Conservation (phyloP, 2,329 filamentous ascomycete genomes). For the Sclerotinia borealis region DNA sequence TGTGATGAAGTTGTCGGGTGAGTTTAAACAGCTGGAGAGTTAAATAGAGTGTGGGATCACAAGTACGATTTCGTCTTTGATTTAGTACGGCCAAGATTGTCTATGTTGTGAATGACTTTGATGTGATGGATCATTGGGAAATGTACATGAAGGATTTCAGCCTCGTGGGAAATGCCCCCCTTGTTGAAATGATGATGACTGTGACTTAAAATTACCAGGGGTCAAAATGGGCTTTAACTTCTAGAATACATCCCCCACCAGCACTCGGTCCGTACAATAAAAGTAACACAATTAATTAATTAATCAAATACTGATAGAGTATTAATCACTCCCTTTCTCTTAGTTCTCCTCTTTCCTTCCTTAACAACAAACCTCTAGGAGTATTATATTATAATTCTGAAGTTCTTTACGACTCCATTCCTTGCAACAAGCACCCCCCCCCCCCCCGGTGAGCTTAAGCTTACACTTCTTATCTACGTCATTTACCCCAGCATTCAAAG, state of each 20-base stretch:
- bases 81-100: neutral
- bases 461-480: neutral
- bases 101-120: neutral
- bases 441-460: neutral
- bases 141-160: neutral
- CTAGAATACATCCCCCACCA: neutral
- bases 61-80: neutral
- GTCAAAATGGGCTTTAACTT: no score
- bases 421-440: neutral
- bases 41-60: no score
- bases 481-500: constrained; percentile 1
- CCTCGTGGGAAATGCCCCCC: neutral
- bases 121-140: neutral
- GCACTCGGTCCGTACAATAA: neutral
- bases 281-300: no score
- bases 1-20: neutral
- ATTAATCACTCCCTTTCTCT: no score
- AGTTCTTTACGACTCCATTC: neutral
- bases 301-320: no score
- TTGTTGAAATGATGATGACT: no score
- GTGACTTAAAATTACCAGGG: neutral
- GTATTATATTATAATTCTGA: no score
- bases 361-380: neutral
- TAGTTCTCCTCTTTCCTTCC: no score
- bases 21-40: neutral